Evolutionary conservation across 2,329 filamentous ascomycete species (phyloP), one percentile per base, ranked within the genome.

Genomic region (Scleromitrula shiraiana): DNA sequence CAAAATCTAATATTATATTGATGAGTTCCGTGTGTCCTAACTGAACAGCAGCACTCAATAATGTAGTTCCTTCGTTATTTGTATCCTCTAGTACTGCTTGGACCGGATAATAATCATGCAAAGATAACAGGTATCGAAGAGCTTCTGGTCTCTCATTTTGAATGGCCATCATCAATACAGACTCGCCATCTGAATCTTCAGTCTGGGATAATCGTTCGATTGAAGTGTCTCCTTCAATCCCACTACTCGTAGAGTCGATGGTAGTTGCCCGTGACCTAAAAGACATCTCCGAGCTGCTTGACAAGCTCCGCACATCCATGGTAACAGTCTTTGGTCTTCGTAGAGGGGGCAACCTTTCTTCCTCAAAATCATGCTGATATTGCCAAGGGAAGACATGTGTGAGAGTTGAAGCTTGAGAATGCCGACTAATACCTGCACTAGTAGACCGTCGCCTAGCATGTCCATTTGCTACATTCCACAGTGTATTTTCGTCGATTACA

Each of bases 371-470:
- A 36, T 68, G 65, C 51, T 78, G 77, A 47, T 75, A 77, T 63
- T 95, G 86, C 53, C 95, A 97, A 0, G 90, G 91, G 58, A 96
- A 96, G 1, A 97, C 89, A 62, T 97, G 91, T 44, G 83, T 77
- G 4, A 97, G 69, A 3, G 62, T 62, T 29, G 63, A 64, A 10
- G 54, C 51, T 41, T 63, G 58, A 30, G 62, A 64, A 9, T 57
- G 40, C 35, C 56, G 50, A 7, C 50, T 48, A 5, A 24, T 50
- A 35, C 52, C 56, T 35, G 47, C 50, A 41, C 50, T 50, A 30
- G 58, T 59, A n/a, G 55, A 59, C 15, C 36, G 43, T 10, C 51
- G 50, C 24, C 53, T 53, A 2, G 55, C 58, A 35, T 54, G 51
- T 7, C 56, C 58, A 51, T 60, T 61, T 0, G 51, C 29, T 19